Percentiles rank a stretch among this genome's conserved stretches.
Evolutionary conservation across 768 basidiomycete species (phyloP).

Genomic region (Phlebiopsis gigantea): DNA sequence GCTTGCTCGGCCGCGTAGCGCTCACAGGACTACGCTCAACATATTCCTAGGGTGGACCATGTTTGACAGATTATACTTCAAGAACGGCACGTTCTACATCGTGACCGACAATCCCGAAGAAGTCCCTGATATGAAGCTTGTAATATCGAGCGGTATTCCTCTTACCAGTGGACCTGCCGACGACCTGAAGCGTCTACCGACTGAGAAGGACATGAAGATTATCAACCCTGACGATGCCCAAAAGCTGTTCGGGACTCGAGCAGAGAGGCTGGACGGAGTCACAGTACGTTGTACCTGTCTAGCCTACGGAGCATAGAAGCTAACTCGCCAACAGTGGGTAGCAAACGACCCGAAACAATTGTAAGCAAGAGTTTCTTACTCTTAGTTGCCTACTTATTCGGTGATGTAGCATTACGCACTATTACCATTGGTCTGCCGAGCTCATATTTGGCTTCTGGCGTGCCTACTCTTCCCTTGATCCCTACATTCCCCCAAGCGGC

Average conservation of each 20-base stretch:
- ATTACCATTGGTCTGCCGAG: constrained; percentile 93
- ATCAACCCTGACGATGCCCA: constrained; percentile 66
- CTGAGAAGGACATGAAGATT: constrained; percentile 73
- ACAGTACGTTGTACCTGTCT: constrained; percentile 40
- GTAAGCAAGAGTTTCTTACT: constrained; percentile 34
- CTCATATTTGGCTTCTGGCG: constrained; percentile 92
- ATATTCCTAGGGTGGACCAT: constrained; percentile 78
- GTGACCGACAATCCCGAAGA: constrained; percentile 67
- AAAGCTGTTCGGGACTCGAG: constrained; percentile 65
- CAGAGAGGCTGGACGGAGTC: constrained; percentile 71
- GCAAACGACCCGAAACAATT: constrained; percentile 85
- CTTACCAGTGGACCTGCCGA: constrained; percentile 56
- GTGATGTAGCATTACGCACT: constrained; percentile 69
- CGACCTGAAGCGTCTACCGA: constrained; percentile 58
- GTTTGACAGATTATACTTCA: constrained; percentile 75
- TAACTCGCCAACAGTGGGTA: constrained; percentile 47
- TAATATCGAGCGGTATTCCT: constrained; percentile 64
- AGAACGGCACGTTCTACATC: constrained; percentile 78
- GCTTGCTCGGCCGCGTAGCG: too few relatives aligned
- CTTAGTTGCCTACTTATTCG: neutral
- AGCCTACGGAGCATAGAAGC: neutral
- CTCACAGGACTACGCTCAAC: neutral
- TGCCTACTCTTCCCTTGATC: constrained; percentile 80
- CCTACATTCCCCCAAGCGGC: constrained; percentile 57
- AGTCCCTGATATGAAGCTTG: constrained; percentile 59